Base-by-base conservation (phyloP, 2,329 filamentous ascomycete species). In the Thelonectria rubi region DNA sequence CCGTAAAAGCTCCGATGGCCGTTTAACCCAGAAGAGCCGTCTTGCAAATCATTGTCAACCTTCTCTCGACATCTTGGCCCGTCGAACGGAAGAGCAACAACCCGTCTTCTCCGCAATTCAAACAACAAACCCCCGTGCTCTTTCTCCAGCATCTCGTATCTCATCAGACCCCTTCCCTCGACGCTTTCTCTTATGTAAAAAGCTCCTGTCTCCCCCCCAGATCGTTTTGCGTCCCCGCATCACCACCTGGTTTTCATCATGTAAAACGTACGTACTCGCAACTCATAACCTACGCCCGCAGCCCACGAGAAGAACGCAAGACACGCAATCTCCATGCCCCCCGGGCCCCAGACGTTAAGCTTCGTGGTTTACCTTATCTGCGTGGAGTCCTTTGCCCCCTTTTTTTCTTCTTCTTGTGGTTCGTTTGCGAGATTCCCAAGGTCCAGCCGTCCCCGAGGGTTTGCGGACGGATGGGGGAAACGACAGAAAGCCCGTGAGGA, bases 261-360 rank as follows among this genome's bases (percentile, higher is more conserved):
- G 67, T 69, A 69, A 69, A 52, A 61, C 60, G 46, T 69, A 69
- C 67, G 67, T 69, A 69, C 65, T 57, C 58, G 45, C 37, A 68
- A 69, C 55, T 62, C 42, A 46, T 46, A 46, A 46, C 15, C n/a
- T n/a, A 18, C 42, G 53, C 58, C 34, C 34, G 34, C 34, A 7
- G 34, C 34, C 26, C 26, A 30, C 26, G 26, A 30, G 26, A 9
- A 30, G 10, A 15, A 34, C 32, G 14, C 32, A 37, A 52, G 49
- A 20, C 24, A 21, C n/a, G n/a, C n/a, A 26, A 21, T 21, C 39
- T 40, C 14, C 26, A 30, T 30, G 7, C 5, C 10, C 7, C 10
- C 2, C 7, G 7, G 18, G 12, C 40, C 40, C 47, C 46, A 37
- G 45, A 55, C 21, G 39, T 39, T 57, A 60, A 21, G 42, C 21